Conservation (phyloP, 75 land plant species). For the Sequoiadendron giganteum region DNA sequence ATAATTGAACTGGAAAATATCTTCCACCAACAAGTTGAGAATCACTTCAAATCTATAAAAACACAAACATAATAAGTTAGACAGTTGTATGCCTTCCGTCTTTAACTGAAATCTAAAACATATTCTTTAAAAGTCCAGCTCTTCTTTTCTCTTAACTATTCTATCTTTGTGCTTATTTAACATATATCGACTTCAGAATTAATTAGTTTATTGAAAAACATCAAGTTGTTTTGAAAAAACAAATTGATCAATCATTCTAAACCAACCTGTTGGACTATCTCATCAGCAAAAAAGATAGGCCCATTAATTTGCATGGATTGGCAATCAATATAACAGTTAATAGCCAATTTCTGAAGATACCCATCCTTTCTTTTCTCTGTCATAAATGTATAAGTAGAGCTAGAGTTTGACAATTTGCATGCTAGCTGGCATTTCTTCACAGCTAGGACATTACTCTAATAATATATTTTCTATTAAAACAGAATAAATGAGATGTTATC, state of each 20-base stretch:
- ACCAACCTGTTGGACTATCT: neutral
- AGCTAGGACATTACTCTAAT: neutral
- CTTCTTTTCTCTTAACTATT: neutral
- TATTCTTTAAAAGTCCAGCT: neutral
- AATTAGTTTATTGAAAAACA: neutral
- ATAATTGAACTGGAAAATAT: neutral
- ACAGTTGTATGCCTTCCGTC: neutral
- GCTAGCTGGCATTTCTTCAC: neutral
- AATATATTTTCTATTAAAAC: neutral
- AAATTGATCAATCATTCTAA: neutral
- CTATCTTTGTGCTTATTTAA: neutral
- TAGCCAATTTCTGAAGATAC: neutral
- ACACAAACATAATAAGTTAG: neutral
- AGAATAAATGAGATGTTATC: too few species aligned
- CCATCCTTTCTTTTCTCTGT: neutral
- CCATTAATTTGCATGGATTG: neutral
- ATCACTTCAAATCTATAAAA: slow-evolving; percentile 1
- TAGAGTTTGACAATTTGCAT: neutral
- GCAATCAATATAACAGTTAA: neutral
- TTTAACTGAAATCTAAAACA: neutral
- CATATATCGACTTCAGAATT: neutral
- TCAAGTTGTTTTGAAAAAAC: neutral
- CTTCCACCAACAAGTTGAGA: neutral
- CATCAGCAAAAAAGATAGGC: neutral
- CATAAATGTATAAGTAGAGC: neutral